phyloP scores from a whole-genome alignment of 2,329 filamentous ascomycete species.

The Scedosporium dehoogii region DNA sequence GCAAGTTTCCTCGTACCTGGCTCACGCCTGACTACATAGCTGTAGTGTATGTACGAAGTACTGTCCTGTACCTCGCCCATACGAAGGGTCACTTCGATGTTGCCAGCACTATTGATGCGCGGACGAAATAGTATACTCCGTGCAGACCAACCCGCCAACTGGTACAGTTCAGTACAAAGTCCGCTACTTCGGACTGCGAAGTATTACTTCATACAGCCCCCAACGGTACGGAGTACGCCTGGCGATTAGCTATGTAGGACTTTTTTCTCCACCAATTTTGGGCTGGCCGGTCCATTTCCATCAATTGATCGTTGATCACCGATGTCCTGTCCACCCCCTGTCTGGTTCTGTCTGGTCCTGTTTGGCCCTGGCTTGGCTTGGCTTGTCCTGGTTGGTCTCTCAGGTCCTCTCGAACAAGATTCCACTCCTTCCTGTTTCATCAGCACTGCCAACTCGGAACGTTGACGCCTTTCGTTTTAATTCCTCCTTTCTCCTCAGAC shows the following conservation, averaged over 20 bases:
- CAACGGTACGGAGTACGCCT: background rate
- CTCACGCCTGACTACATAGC: background rate
- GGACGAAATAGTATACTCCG: background rate
- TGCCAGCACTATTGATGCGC: background rate
- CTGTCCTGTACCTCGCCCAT: background rate
- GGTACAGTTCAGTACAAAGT: background rate
- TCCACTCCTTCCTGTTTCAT: background rate
- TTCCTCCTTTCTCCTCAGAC: background rate
- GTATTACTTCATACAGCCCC: background rate
- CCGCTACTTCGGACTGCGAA: background rate
- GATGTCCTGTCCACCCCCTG: no score
- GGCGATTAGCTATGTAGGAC: background rate
- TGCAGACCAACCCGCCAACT: background rate
- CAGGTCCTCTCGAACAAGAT: background rate
- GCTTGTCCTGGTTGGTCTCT: background rate
- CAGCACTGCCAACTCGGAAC: background rate
- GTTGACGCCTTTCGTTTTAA: background rate
- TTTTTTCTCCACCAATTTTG: background rate
- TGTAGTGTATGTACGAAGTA: no score
- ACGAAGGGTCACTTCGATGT: background rate
- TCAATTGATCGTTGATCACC: no score
- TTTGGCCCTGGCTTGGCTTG: no score
- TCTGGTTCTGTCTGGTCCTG: no score
- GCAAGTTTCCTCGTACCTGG: background rate
- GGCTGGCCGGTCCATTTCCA: no score